A percentile compares a stretch with the other conserved stretches of the same genome.
Evolutionary conservation across 768 basidiomycete genomes (phyloP).

Genomic region (Boletus barrowsii): DNA sequence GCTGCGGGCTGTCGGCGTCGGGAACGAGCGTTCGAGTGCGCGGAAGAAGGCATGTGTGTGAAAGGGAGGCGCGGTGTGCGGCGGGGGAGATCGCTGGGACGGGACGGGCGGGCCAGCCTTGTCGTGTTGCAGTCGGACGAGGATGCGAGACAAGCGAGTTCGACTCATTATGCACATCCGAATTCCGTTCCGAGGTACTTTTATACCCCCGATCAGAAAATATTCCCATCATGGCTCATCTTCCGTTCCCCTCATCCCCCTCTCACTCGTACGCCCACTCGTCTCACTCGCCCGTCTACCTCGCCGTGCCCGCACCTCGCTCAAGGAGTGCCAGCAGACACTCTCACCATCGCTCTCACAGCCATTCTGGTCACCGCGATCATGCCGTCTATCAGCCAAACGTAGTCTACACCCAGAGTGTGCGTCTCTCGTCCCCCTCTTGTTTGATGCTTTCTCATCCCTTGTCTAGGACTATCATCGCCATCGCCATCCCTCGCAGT

Average conservation of each 20-base stretch:
- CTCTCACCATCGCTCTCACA: conserved; percentile 10
- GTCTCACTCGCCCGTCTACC: neutral
- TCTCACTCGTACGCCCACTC: neutral
- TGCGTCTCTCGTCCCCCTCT: conserved; percentile 3
- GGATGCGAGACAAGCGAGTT: conserved; percentile 7
- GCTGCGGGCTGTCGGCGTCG: conserved; percentile 67
- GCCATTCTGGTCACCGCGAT: neutral
- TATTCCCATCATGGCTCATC: conserved; percentile 18
- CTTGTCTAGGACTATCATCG: conserved; percentile 19
- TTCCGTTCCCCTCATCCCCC: conserved; percentile 19
- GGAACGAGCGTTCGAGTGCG: conserved; percentile 70
- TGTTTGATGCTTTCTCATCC: neutral
- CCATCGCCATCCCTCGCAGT: conserved; percentile 8
- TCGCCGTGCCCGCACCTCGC: conserved; percentile 2
- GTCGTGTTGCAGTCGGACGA: conserved; percentile 18
- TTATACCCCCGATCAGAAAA: too few species aligned
- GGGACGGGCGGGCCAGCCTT: conserved; percentile 17
- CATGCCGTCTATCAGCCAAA: neutral
- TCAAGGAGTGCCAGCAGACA: conserved; percentile 19
- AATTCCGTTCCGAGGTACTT: conserved; percentile 12
- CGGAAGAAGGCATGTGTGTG: conserved; percentile 77
- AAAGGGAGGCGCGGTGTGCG: conserved; percentile 71
- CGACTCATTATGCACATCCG: conserved; percentile 2
- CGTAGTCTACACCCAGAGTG: conserved; percentile 11
- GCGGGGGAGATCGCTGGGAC: conserved; percentile 18